A percentile compares a stretch with the other conserved stretches of the same genome.
Evolutionary conservation across 1,139 yeast genomes (phyloP).

Genomic region (Zygotorulaspora mrakii): DNA sequence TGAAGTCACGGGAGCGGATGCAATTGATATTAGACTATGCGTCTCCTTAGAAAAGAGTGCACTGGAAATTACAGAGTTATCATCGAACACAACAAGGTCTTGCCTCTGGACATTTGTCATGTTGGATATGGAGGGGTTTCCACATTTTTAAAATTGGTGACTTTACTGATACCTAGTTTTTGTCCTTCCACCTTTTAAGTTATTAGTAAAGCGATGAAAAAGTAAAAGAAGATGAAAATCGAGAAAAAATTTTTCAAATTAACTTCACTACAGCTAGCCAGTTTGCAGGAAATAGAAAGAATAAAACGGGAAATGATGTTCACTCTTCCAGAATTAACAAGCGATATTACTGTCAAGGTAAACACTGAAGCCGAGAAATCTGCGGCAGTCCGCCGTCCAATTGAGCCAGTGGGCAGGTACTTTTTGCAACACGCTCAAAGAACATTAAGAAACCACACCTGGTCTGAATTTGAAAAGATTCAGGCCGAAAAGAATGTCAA

Average conservation of each 20-base stretch:
- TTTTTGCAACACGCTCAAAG: slow-evolving; percentile 97
- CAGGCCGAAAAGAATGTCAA: slow-evolving; percentile 90
- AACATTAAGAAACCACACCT: slow-evolving; percentile 93
- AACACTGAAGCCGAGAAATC: slow-evolving; percentile 52
- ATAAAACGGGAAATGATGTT: slow-evolving; percentile 20
- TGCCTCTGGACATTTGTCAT: slow-evolving; percentile 47
- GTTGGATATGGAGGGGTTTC: background rate
- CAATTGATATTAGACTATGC: slow-evolving; percentile 45
- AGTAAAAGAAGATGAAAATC: background rate
- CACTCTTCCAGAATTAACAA: slow-evolving; percentile 39
- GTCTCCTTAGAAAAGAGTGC: slow-evolving; percentile 28
- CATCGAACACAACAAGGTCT: slow-evolving; percentile 54
- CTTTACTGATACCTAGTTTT: too few relatives aligned
- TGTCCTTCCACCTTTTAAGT: background rate
- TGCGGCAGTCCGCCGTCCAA: slow-evolving; percentile 74
- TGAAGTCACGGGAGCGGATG: slow-evolving; percentile 59
- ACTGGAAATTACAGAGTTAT: slow-evolving; percentile 46
- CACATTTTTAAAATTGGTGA: too few relatives aligned
- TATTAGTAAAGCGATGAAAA: slow-evolving; percentile 1
- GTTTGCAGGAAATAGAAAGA: background rate
- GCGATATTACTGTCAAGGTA: slow-evolving; percentile 48
- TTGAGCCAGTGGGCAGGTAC: slow-evolving; percentile 96
- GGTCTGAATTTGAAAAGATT: slow-evolving; percentile 94
- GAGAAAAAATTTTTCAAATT: slow-evolving; percentile 7
- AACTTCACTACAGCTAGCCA: background rate